Percentiles rank a stretch among this genome's conserved stretches.
phyloP scores from a whole-genome alignment of 768 basidiomycete genomes.

The Thelephora ganbajun region DNA sequence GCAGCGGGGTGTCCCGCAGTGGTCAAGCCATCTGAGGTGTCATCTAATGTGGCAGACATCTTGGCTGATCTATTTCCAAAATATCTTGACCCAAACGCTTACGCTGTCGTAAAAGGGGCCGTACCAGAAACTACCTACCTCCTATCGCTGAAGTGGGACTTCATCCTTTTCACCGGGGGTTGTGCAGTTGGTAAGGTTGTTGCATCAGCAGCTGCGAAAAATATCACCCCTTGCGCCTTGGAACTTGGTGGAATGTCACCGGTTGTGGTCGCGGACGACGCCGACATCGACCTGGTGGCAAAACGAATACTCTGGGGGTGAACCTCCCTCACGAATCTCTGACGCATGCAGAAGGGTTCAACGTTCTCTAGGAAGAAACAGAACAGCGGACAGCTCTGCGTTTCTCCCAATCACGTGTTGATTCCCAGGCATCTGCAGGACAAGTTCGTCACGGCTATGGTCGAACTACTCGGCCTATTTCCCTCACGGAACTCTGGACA shows the following conservation, averaged over 20 bases:
- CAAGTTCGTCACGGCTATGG: conserved; percentile 31
- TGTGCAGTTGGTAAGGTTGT: conserved; percentile 23
- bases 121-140: conserved; percentile 24
- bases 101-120: conserved; percentile 36
- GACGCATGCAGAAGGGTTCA: conserved; percentile 4
- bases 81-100: conserved; percentile 38
- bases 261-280: conserved; percentile 28
- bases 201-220: conserved; percentile 27
- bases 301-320: conserved; percentile 59
- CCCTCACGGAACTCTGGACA: conserved; percentile 34
- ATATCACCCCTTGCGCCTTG: conserved; percentile 28
- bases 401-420: conserved; percentile 32
- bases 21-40: conserved; percentile 54
- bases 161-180: conserved; percentile 23
- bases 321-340: conserved; percentile 30
- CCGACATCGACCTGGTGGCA: conserved; percentile 38
- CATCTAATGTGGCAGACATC: conserved; percentile 32
- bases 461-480: conserved; percentile 33
- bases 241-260: conserved; percentile 32
- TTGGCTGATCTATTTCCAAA: conserved; percentile 41
- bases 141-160: conserved; percentile 25
- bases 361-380: neutral
- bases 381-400: conserved; percentile 19
- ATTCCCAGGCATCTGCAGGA: conserved; percentile 28
- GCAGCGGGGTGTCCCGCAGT: conserved; percentile 58